Conservation (phyloP, 148 eudicot species). For the Vaccinium macrocarpon region DNA sequence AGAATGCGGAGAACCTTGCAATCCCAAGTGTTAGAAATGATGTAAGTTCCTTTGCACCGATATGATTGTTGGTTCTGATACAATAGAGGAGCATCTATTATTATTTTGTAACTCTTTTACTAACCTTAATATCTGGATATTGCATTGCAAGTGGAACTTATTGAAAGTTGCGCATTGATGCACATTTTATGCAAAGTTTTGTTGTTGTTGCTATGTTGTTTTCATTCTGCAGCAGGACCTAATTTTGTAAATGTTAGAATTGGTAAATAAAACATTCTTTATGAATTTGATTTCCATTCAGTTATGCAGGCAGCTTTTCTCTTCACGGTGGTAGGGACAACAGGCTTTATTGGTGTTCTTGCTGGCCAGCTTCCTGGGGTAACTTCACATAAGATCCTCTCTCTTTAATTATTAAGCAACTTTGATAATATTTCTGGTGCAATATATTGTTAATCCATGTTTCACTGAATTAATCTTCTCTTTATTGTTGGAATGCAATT, state of each 20-base stretch:
- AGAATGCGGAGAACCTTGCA: conserved; percentile 94
- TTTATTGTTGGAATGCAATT: neutral
- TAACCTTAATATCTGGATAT: neutral
- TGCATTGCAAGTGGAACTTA: neutral
- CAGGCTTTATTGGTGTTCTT: conserved; percentile 76
- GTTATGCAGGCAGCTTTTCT: conserved; percentile 99
- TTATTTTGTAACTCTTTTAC: neutral
- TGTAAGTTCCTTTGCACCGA: conserved; percentile 45
- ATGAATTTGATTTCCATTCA: conserved; percentile 55
- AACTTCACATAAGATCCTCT: conserved; percentile 20
- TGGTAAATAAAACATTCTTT: conserved; percentile 17
- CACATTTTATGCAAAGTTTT: neutral
- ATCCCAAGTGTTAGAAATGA: conserved; percentile 94
- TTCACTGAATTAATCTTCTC: neutral
- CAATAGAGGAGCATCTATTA: neutral
- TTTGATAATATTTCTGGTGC: neutral
- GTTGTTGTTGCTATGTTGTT: neutral
- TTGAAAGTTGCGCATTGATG: neutral
- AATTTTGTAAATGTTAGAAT: neutral
- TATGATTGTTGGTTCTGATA: neutral
- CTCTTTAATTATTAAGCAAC: neutral
- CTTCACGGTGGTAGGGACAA: conserved; percentile 80
- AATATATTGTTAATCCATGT: neutral
- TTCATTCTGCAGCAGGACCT: neutral
- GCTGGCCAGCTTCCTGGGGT: conserved; percentile 99